These are phyloP conservation scores for Alternaria angustiovoidea DNA, from an alignment of 2,329 filamentous ascomycete genomes.

Conservation along the genomic window DNA sequence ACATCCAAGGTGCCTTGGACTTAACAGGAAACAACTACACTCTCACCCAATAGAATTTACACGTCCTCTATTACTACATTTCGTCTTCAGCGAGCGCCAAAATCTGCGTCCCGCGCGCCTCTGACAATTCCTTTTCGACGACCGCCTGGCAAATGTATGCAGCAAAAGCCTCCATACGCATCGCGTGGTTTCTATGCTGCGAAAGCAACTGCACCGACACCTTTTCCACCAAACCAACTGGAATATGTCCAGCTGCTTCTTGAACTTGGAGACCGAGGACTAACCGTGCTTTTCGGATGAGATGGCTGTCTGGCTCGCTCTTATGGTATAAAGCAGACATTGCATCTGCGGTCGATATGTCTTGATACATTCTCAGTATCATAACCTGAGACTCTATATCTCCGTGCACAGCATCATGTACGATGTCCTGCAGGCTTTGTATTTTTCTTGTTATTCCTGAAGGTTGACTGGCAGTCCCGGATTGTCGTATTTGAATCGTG, in stretches of 20 bases:
- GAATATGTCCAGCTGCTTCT: background rate
- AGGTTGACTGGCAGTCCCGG: background rate
- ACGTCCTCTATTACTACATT: background rate
- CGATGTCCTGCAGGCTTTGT: background rate
- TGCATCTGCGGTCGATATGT: background rate
- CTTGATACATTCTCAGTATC: background rate
- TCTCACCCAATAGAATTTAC: background rate
- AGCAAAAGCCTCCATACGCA: background rate
- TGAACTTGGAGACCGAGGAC: slow-evolving; percentile 3
- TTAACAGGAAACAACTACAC: background rate
- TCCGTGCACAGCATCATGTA: background rate
- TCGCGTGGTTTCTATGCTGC: background rate
- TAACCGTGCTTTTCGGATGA: slow-evolving; percentile 3
- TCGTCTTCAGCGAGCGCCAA: background rate
- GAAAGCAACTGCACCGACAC: slow-evolving; percentile 1
- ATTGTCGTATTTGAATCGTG: background rate
- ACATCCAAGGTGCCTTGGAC: background rate
- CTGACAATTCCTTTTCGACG: background rate
- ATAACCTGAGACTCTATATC: background rate
- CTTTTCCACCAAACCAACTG: background rate
- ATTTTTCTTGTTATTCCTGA: background rate
- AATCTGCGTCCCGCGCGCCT: background rate
- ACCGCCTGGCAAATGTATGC: background rate
- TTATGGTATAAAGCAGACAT: background rate
- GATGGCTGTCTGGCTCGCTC: background rate